Percentiles rank a stretch among this genome's conserved stretches.
phyloP scores from a whole-genome alignment of 768 basidiomycete genomes.

The Pleurotus platypus region DNA sequence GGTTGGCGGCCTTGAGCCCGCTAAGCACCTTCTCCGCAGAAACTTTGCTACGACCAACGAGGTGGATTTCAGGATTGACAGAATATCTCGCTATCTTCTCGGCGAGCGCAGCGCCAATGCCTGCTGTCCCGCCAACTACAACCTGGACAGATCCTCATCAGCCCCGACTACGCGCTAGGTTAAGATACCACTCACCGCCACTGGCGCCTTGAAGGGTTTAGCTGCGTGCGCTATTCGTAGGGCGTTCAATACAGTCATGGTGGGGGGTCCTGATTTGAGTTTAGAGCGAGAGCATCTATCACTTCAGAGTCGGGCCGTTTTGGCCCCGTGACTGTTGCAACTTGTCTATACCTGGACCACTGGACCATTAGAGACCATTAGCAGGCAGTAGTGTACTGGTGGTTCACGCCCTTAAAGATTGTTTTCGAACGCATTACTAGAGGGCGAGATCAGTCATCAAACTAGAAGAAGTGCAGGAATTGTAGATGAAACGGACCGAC shows the following conservation, averaged over 20 bases:
- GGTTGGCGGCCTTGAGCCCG: background rate
- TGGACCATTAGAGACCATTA: too few relatives aligned
- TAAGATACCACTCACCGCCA: background rate
- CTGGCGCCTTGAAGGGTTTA: background rate
- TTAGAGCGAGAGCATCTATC: too few relatives aligned
- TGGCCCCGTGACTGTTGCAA: too few relatives aligned
- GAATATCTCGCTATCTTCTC: slow-evolving; percentile 2
- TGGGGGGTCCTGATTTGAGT: background rate
- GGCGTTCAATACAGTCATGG: background rate
- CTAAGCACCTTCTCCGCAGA: background rate
- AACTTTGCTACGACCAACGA: background rate
- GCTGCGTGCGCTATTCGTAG: background rate
- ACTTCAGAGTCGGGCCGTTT: too few relatives aligned
- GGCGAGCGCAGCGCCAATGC: slow-evolving; percentile 3
- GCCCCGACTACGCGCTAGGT: background rate
- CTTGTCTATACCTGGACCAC: too few relatives aligned
- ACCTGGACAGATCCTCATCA: background rate
- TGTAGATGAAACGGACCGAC: too few relatives aligned
- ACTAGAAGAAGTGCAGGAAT: too few relatives aligned
- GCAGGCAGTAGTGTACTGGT: too few relatives aligned
- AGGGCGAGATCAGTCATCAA: too few relatives aligned
- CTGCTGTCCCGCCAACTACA: slow-evolving; percentile 2
- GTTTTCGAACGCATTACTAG: too few relatives aligned
- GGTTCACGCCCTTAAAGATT: too few relatives aligned
- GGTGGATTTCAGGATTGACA: background rate